Evolutionary conservation across 352 stramenopile genomes (phyloP).

Genomic region (Globisporangium uncinulatum): DNA sequence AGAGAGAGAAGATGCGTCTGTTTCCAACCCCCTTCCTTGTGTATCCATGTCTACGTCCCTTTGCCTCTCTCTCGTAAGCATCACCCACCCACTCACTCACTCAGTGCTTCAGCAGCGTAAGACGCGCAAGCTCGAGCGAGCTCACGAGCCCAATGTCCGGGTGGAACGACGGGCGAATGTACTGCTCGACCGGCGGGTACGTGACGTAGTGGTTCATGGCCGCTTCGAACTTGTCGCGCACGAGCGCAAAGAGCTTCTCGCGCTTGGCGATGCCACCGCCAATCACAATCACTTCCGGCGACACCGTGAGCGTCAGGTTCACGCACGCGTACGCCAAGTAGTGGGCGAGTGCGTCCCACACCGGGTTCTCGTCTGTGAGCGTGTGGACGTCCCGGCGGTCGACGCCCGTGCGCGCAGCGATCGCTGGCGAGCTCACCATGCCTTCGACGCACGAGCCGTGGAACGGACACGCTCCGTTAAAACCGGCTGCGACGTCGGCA

Average conservation of each 20-base stretch:
- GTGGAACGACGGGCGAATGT: slow-evolving; percentile 85
- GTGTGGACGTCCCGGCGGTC: slow-evolving; percentile 59
- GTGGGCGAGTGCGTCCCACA: slow-evolving; percentile 94
- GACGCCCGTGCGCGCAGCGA: slow-evolving; percentile 84
- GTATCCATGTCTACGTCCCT: too few species aligned
- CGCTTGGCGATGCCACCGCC: slow-evolving; percentile 94
- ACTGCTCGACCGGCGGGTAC: slow-evolving; percentile 63
- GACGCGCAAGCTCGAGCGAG: slow-evolving; percentile 71
- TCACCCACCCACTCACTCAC: not conserved
- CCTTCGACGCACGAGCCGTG: slow-evolving; percentile 91
- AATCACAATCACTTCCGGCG: slow-evolving; percentile 94
- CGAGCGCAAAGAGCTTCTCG: slow-evolving; percentile 73
- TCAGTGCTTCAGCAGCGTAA: slow-evolving; percentile 38
- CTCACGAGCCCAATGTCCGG: slow-evolving; percentile 77
- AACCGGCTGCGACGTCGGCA: slow-evolving; percentile 74
- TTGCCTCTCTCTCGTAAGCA: not conserved
- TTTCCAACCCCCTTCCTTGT: too few species aligned
- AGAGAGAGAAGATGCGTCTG: too few species aligned
- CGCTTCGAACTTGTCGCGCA: slow-evolving; percentile 75
- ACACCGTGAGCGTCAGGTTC: slow-evolving; percentile 91
- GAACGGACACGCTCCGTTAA: slow-evolving; percentile 86
- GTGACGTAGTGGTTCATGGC: slow-evolving; percentile 76
- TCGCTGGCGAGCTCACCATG: slow-evolving; percentile 86
- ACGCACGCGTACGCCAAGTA: slow-evolving; percentile 94
- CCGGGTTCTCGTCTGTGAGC: slow-evolving; percentile 80